phyloP scores from a whole-genome alignment of 2,329 filamentous ascomycete genomes.

The Zymoseptoria brevis region DNA sequence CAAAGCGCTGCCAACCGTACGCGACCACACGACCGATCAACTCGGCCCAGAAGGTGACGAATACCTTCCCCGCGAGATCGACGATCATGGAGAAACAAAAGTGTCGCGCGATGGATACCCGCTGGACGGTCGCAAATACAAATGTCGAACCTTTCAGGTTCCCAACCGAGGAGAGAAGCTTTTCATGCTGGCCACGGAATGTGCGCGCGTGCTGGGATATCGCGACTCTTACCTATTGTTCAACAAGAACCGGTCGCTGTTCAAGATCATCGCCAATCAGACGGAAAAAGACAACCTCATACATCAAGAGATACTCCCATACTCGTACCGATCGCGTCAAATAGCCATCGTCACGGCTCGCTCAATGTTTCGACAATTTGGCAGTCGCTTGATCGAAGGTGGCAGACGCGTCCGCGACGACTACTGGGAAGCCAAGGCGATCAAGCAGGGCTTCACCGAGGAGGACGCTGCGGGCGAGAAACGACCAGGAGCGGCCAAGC shows the following conservation, averaged over 20 bases:
- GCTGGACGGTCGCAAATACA: constrained; percentile 75
- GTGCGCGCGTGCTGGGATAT: constrained; percentile 86
- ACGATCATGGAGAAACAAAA: constrained; percentile 91
- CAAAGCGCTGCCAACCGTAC: constrained; percentile 89
- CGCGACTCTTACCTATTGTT: constrained; percentile 96
- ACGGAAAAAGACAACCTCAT: constrained; percentile 95
- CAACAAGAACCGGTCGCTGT: constrained; percentile 95
- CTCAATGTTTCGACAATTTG: constrained; percentile 98
- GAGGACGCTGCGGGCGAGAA: constrained; percentile 95
- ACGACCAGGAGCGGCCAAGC: constrained; percentile 82
- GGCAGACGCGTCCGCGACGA: constrained; percentile 90
- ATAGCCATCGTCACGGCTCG: constrained; percentile 96
- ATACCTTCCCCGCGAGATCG: constrained; percentile 86
- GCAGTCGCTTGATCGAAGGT: constrained; percentile 83
- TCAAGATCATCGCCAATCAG: constrained; percentile 95
- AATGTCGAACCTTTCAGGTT: constrained; percentile 87
- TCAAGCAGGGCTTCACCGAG: constrained; percentile 96
- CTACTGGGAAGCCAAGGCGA: constrained; percentile 96
- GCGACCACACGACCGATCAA: constrained; percentile 96
- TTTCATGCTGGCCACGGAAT: constrained; percentile 98
- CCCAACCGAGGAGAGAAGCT: constrained; percentile 85
- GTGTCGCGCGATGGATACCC: constrained; percentile 76
- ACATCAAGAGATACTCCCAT: constrained; percentile 86
- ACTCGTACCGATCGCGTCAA: constrained; percentile 95
- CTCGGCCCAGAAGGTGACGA: constrained; percentile 83